Evolutionary conservation across 371 early-diverging fungal species (phyloP).

Genomic region (Sporodiniella umbellata): DNA sequence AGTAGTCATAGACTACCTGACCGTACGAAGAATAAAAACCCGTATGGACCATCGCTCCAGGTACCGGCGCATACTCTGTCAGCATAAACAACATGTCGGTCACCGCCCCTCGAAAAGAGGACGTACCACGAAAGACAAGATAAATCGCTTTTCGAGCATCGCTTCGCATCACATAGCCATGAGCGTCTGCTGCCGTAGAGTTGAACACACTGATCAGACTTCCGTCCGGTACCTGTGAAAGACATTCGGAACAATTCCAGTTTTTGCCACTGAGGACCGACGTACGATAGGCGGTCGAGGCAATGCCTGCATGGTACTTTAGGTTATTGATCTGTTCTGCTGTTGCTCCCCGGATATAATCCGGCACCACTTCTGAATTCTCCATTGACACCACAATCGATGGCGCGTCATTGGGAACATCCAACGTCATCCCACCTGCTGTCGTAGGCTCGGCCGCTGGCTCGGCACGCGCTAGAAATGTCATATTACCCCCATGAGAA

Average conservation of each 20-base stretch:
- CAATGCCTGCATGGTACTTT: conserved; percentile 5
- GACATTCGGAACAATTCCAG: conserved; percentile 20
- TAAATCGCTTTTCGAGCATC: conserved; percentile 16
- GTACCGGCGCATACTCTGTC: conserved; percentile 7
- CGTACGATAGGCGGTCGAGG: conserved; percentile 17
- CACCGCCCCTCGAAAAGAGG: conserved; percentile 5
- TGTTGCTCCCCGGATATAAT: background rate
- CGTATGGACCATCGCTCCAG: conserved; percentile 17
- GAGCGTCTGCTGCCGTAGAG: conserved; percentile 6
- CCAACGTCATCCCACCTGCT: conserved; percentile 4
- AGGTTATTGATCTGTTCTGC: conserved; percentile 3
- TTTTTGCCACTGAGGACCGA: conserved; percentile 2
- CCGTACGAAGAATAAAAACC: conserved; percentile 11
- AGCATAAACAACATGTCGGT: conserved; percentile 3
- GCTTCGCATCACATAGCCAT: conserved; percentile 16
- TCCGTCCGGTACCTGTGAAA: conserved; percentile 13
- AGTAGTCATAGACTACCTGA: background rate
- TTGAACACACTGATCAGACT: conserved; percentile 13
- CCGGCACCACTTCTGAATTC: background rate
- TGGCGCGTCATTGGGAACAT: conserved; percentile 1
- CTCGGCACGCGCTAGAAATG: background rate
- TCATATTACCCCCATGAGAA: background rate
- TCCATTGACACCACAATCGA: background rate
- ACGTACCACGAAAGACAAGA: conserved; percentile 21
- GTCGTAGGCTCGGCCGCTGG: background rate